These are phyloP conservation scores for Acacia acuminata DNA, from an alignment of 306 rosid species.

Conservation along the genomic window DNA sequence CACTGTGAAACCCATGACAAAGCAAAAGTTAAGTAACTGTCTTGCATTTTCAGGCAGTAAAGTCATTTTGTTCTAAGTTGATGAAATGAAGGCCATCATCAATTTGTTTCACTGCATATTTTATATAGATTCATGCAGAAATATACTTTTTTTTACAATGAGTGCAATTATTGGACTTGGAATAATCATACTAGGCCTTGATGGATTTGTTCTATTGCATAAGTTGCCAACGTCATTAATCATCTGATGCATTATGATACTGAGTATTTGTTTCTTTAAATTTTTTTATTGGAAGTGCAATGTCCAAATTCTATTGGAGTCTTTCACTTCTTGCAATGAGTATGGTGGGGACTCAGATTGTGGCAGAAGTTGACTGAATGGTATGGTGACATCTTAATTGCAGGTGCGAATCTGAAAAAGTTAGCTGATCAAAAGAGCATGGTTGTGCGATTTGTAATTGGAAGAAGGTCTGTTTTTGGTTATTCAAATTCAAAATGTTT, in stretches of 20 bases:
- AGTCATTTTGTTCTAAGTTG: not conserved
- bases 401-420: slow-evolving; percentile 50
- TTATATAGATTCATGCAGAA: not conserved
- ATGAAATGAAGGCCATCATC: not conserved
- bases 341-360: slow-evolving; percentile 1
- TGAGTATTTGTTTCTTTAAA: not conserved
- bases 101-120: not conserved
- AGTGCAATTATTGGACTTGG: not conserved
- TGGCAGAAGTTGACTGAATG: slow-evolving; percentile 1
- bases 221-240: slow-evolving; percentile 3
- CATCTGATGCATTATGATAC: slow-evolving; percentile 2
- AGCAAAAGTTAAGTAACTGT: not conserved
- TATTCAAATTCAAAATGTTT: slow-evolving; percentile 27
- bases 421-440: slow-evolving; percentile 53
- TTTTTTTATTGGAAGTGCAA: slow-evolving; percentile 11
- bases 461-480: slow-evolving; percentile 56
- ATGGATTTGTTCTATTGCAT: not conserved
- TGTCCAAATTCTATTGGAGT: not conserved
- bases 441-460: slow-evolving; percentile 60
- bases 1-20: not conserved
- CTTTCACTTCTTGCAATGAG: slow-evolving; percentile 15
- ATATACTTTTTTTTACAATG: not conserved
- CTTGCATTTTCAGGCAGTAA: not conserved
- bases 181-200: not conserved
- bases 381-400: slow-evolving; percentile 11